These are phyloP conservation scores for Hamigera avellanea DNA, from an alignment of 495 filamentous ascomycete species.

Conservation along the genomic window DNA sequence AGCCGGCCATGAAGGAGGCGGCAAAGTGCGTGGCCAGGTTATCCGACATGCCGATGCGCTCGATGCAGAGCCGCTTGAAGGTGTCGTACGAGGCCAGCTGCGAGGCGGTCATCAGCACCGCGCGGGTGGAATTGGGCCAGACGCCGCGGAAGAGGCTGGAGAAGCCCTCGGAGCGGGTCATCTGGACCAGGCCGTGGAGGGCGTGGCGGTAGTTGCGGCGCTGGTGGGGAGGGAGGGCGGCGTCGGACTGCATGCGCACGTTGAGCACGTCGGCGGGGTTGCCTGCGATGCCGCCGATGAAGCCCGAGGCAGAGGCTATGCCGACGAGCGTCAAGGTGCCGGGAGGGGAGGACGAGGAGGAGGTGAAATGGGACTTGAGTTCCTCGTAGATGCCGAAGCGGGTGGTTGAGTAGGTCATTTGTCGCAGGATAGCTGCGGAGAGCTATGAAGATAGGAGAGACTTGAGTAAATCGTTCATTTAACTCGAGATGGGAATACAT, in stretches of 20 bases:
- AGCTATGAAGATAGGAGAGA: conserved; percentile 36
- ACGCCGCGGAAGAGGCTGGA: conserved; percentile 73
- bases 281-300: conserved; percentile 80
- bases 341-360: conserved; percentile 29
- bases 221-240: conserved; percentile 58
- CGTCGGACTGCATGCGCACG: conserved; percentile 97
- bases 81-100: conserved; percentile 88
- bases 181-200: conserved; percentile 72
- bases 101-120: conserved; percentile 84
- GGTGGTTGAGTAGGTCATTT: conserved; percentile 84
- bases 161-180: conserved; percentile 70
- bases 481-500: conserved; percentile 23
- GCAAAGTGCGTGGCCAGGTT: conserved; percentile 75
- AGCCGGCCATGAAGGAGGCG: conserved; percentile 75
- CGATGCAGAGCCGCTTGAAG: conserved; percentile 71
- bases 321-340: conserved; percentile 62
- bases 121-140: conserved; percentile 80
- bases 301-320: conserved; percentile 72
- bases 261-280: conserved; percentile 95
- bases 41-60: conserved; percentile 58
- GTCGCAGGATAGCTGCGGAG: conserved; percentile 81
- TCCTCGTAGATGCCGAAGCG: conserved; percentile 94
- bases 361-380: conserved; percentile 59
- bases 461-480: not conserved
- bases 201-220: conserved; percentile 85